These are phyloP conservation scores for Candida stauntonica DNA, from an alignment of 805 yeast genomes.

Conservation along the genomic window DNA sequence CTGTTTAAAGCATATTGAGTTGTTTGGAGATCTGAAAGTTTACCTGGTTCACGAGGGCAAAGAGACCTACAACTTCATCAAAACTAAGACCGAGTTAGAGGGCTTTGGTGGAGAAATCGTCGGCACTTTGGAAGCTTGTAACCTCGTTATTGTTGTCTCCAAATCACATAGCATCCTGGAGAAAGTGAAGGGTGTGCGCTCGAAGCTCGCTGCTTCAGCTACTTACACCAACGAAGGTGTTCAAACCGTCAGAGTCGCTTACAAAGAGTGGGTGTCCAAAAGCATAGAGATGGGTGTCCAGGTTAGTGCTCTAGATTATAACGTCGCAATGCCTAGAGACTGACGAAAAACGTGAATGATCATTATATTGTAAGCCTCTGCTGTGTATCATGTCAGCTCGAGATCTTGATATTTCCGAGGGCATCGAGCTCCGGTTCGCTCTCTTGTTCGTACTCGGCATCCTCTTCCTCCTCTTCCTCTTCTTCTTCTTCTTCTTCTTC, in stretches of 20 bases:
- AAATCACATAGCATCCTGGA: background rate
- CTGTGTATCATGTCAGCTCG: slow-evolving; percentile 3
- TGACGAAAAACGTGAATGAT: background rate
- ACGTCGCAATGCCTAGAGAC: slow-evolving; percentile 9
- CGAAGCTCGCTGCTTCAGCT: slow-evolving; percentile 7
- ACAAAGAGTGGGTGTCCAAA: slow-evolving; percentile 32
- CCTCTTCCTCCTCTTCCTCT: slow-evolving; percentile 26
- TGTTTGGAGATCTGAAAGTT: slow-evolving; percentile 35
- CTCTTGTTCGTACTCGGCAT: slow-evolving; percentile 14
- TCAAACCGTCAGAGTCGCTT: slow-evolving; percentile 32
- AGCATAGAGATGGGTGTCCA: slow-evolving; percentile 30
- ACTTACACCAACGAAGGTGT: slow-evolving; percentile 10
- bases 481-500: slow-evolving; percentile 27
- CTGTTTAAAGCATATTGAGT: slow-evolving; percentile 18
- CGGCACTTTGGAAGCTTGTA: slow-evolving; percentile 27
- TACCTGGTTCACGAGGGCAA: slow-evolving; percentile 25
- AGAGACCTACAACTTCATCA: slow-evolving; percentile 8
- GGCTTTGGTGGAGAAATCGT: slow-evolving; percentile 43
- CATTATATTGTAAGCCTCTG: background rate
- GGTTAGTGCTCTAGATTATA: slow-evolving; percentile 32
- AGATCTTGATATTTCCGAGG: slow-evolving; percentile 17
- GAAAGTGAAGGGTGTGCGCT: slow-evolving; percentile 9
- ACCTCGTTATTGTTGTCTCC: slow-evolving; percentile 36
- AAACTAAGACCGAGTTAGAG: slow-evolving; percentile 27
- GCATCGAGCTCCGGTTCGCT: slow-evolving; percentile 22